A percentile compares a stretch with the other conserved stretches of the same genome.
phyloP scores from a whole-genome alignment of 1,139 yeast genomes.

The Yamadazyma spencermartinsiae region DNA sequence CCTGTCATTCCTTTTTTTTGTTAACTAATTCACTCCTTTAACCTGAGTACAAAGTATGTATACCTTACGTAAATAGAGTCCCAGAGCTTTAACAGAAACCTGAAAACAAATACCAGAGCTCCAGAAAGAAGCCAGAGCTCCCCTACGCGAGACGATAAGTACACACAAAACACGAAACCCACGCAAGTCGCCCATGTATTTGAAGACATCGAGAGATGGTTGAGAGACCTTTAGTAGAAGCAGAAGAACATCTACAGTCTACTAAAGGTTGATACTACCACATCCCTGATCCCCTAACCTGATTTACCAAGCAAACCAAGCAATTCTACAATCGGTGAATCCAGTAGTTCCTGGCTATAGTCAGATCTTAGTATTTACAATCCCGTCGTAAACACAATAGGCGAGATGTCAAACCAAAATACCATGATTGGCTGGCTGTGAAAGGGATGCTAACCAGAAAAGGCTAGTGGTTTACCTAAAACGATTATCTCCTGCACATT shows the following conservation, averaged over 20 bases:
- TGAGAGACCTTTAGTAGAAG: neutral
- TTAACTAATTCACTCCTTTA: slow-evolving; percentile 2
- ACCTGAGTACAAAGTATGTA: slow-evolving; percentile 9
- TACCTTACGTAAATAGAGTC: neutral
- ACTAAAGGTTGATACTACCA: too few species aligned
- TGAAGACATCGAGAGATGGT: neutral
- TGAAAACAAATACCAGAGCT: too few species aligned
- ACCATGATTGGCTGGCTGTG: neutral
- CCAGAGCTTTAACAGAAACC: neutral
- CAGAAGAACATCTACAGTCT: too few species aligned
- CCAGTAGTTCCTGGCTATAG: neutral
- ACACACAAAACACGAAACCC: too few species aligned
- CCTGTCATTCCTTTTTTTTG: slow-evolving; percentile 20
- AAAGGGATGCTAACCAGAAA: neutral
- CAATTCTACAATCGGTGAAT: neutral
- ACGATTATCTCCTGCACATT: neutral
- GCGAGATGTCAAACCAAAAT: neutral
- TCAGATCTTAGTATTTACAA: neutral
- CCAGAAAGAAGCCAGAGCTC: too few species aligned
- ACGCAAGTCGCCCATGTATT: too few species aligned
- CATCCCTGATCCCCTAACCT: too few species aligned
- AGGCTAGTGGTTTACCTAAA: neutral
- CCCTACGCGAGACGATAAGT: too few species aligned
- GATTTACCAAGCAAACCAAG: neutral
- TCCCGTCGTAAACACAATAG: neutral